Evolutionary conservation across 495 filamentous ascomycete species (phyloP).

Genomic region (Neurospora sp.): DNA sequence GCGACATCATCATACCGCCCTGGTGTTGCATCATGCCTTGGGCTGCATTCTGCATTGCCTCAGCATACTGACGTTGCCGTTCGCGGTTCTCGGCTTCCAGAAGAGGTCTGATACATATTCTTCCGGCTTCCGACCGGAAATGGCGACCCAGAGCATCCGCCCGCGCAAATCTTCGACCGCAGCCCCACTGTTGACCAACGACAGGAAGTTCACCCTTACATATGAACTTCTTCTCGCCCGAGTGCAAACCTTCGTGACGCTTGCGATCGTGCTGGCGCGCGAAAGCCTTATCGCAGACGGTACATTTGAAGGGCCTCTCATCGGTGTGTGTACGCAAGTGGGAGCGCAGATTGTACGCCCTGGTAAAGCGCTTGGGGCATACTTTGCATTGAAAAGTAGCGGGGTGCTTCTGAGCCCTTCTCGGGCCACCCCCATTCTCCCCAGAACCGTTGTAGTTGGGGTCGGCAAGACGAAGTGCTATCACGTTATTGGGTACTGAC

Average conservation of each 20-base stretch:
- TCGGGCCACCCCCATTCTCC: slow-evolving; percentile 40
- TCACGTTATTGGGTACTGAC: slow-evolving; percentile 77
- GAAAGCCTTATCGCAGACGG: slow-evolving; percentile 92
- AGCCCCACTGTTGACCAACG: slow-evolving; percentile 78
- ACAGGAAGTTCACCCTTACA: slow-evolving; percentile 77
- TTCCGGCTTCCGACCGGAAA: slow-evolving; percentile 89
- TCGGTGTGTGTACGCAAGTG: slow-evolving; percentile 89
- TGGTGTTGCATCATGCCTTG: slow-evolving; percentile 38
- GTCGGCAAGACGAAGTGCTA: slow-evolving; percentile 85
- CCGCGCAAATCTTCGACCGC: slow-evolving; percentile 84
- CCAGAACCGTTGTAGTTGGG: slow-evolving; percentile 60
- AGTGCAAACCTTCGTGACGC: slow-evolving; percentile 82
- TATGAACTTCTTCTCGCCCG: slow-evolving; percentile 94
- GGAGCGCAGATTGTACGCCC: slow-evolving; percentile 84
- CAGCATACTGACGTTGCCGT: slow-evolving; percentile 51
- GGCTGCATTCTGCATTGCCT: slow-evolving; percentile 41
- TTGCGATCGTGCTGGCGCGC: slow-evolving; percentile 90
- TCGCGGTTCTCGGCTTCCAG: slow-evolving; percentile 84
- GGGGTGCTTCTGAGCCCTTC: slow-evolving; percentile 89
- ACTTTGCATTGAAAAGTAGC: slow-evolving; percentile 81
- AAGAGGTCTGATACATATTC: slow-evolving; percentile 91
- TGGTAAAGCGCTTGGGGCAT: slow-evolving; percentile 80
- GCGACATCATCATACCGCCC: slow-evolving; percentile 31
- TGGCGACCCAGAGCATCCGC: slow-evolving; percentile 95
- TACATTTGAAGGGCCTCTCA: slow-evolving; percentile 89